Evolutionary conservation across 306 rosid species (phyloP).

Genomic region (Luffa acutangula): DNA sequence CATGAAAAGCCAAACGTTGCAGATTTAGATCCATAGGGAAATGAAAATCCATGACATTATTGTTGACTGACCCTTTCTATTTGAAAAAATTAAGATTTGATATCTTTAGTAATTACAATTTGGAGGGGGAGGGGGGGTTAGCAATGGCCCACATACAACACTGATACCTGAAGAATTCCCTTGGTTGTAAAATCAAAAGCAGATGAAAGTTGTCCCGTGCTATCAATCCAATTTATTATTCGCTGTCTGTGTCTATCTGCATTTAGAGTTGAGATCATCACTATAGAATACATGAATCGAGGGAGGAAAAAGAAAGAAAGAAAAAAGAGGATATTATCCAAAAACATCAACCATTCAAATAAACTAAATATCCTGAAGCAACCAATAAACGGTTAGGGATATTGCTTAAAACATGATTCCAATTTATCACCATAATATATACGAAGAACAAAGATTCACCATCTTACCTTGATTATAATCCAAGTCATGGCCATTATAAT

Average conservation of each 20-base stretch:
- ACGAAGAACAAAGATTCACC: background rate
- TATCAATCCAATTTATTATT: slow-evolving; percentile 73
- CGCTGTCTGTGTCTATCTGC: slow-evolving; percentile 83
- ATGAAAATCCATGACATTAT: background rate
- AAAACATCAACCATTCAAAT: background rate
- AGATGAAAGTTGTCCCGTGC: slow-evolving; percentile 71
- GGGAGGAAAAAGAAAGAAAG: background rate
- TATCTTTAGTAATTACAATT: background rate
- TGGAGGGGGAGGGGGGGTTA: background rate
- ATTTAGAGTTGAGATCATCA: background rate
- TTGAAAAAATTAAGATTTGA: background rate
- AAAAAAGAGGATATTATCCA: background rate
- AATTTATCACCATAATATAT: background rate
- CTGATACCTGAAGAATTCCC: slow-evolving; percentile 81
- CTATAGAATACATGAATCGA: background rate
- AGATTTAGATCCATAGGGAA: background rate
- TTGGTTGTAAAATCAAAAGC: slow-evolving; percentile 97
- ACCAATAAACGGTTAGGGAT: background rate
- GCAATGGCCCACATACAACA: background rate
- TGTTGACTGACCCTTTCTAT: background rate
- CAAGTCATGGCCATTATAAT: slow-evolving; percentile 46
- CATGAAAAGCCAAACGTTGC: background rate
- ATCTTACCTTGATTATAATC: slow-evolving; percentile 80
- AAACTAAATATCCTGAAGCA: background rate
- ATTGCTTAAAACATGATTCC: background rate